These are phyloP conservation scores for Candolleomyces efflorescens DNA, from an alignment of 768 basidiomycete species.

Conservation along the genomic window DNA sequence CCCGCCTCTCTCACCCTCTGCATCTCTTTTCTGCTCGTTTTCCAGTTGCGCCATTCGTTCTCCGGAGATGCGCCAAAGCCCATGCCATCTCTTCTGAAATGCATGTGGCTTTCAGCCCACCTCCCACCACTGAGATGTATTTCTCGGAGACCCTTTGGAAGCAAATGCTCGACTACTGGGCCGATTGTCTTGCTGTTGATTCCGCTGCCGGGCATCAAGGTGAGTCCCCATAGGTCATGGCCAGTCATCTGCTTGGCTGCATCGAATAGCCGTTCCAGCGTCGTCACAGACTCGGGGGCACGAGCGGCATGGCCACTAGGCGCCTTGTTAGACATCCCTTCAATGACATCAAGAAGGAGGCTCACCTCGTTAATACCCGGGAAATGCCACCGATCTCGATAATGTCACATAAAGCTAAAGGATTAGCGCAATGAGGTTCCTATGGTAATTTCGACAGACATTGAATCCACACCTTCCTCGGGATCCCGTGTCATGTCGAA, in stretches of 20 bases:
- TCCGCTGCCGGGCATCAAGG: slow-evolving; percentile 73
- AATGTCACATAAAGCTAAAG: slow-evolving; percentile 40
- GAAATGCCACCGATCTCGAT: slow-evolving; percentile 58
- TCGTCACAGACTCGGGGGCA: slow-evolving; percentile 37
- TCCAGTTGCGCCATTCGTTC: slow-evolving; percentile 68
- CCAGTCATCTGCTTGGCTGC: slow-evolving; percentile 30
- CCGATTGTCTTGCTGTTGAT: slow-evolving; percentile 57
- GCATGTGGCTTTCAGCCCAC: slow-evolving; percentile 56
- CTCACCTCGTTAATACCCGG: slow-evolving; percentile 80
- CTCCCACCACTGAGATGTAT: slow-evolving; percentile 72
- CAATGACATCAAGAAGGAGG: neutral
- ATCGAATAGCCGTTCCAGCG: slow-evolving; percentile 36
- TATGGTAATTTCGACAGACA: neutral
- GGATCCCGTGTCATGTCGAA: slow-evolving; percentile 67
- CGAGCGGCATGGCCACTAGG: slow-evolving; percentile 49
- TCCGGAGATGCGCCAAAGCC: slow-evolving; percentile 59
- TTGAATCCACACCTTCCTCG: slow-evolving; percentile 39
- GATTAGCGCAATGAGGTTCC: neutral
- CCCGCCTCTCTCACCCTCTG: slow-evolving; percentile 45
- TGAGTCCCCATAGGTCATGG: slow-evolving; percentile 35
- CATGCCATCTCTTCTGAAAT: slow-evolving; percentile 51
- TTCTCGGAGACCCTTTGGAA: slow-evolving; percentile 57
- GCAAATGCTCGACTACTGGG: slow-evolving; percentile 42
- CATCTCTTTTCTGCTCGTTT: slow-evolving; percentile 50
- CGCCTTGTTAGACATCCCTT: slow-evolving; percentile 1